Evolutionary conservation across 352 stramenopile genomes (phyloP).

Genomic region (Phytophthora gonapodyides): DNA sequence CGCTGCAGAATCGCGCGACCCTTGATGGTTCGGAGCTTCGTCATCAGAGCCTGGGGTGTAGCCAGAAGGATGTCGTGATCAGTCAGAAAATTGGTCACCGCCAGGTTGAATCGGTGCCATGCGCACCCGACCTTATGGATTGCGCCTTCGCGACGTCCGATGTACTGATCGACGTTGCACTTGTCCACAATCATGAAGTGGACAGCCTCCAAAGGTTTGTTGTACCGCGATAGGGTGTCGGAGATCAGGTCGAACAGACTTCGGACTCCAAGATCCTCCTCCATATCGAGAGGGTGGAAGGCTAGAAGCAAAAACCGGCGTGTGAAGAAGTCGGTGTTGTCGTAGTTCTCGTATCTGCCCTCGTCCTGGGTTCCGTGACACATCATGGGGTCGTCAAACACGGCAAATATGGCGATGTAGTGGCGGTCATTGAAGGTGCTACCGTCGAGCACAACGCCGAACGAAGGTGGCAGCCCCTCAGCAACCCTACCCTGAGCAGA

Average conservation of each 20-base stretch:
- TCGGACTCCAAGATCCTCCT: constrained; percentile 11
- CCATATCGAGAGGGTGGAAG: constrained; percentile 14
- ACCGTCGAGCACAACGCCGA: constrained; percentile 22
- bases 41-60: constrained; percentile 12
- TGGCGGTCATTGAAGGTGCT: constrained; percentile 12
- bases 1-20: background rate
- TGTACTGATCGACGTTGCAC: constrained; percentile 33
- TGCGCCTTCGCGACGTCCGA: constrained; percentile 14
- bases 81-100: constrained; percentile 14
- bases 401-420: constrained; percentile 25
- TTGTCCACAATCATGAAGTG: constrained; percentile 29
- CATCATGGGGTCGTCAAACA: constrained; percentile 14
- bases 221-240: constrained; percentile 14
- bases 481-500: constrained; percentile 7
- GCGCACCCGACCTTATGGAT: constrained; percentile 25
- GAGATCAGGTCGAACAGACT: constrained; percentile 23
- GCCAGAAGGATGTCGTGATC: constrained; percentile 11
- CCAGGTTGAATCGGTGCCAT: constrained; percentile 29
- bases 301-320: constrained; percentile 16
- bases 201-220: constrained; percentile 19
- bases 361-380: background rate
- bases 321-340: constrained; percentile 21
- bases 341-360: constrained; percentile 14
- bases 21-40: constrained; percentile 10
- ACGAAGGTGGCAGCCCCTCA: constrained; percentile 4